Conservation (phyloP, 2,329 filamentous ascomycete genomes). For the Exophiala spinifera region DNA sequence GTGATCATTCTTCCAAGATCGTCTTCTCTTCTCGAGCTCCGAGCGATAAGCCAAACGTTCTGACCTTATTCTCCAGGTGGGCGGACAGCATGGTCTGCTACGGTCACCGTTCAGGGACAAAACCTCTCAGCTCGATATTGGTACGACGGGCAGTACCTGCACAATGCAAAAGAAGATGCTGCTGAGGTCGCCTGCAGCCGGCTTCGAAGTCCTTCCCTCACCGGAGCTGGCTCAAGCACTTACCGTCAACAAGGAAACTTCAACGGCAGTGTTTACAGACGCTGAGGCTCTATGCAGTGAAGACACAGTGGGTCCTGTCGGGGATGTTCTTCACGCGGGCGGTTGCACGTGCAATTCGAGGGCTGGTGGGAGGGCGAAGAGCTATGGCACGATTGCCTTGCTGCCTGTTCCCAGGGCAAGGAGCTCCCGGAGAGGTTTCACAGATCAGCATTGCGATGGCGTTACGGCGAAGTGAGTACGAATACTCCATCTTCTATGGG, state of each 20-base stretch:
- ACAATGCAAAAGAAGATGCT: constrained; percentile 89
- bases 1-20: constrained; percentile 11
- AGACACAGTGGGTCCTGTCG: not conserved
- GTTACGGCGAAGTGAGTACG: constrained; percentile 13
- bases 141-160: constrained; percentile 85
- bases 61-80: constrained; percentile 58
- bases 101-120: constrained; percentile 67
- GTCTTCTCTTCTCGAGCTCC: not conserved
- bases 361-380: not conserved
- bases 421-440: constrained; percentile 2
- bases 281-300: constrained; percentile 3
- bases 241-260: constrained; percentile 16
- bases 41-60: constrained; percentile 5
- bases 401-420: constrained; percentile 5
- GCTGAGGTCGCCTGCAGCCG: constrained; percentile 66
- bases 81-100: constrained; percentile 85
- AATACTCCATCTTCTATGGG: constrained; percentile 30
- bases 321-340: not conserved
- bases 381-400: constrained; percentile 3
- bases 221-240: constrained; percentile 9
- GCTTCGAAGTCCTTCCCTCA: constrained; percentile 34
- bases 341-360: not conserved
- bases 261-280: constrained; percentile 14
- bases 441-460: constrained; percentile 26
- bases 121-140: constrained; percentile 73